Percentiles rank a stretch among this genome's conserved stretches.
These are phyloP conservation scores for Angomonas ambiguus DNA, from an alignment of 208 protist genomes.

Conservation along the genomic window DNA sequence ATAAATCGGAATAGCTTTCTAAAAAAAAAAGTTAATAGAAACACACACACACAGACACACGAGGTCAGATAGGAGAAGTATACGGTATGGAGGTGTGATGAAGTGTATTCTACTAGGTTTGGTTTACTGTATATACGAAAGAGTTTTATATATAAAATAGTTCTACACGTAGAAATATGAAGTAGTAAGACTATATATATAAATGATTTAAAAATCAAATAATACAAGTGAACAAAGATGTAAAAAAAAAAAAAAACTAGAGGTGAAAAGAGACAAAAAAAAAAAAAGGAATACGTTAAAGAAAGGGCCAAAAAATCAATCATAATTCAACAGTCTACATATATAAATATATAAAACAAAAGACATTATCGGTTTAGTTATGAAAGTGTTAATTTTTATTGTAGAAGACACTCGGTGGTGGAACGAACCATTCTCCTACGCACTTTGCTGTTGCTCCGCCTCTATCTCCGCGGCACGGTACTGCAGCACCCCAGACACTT, in stretches of 20 bases:
- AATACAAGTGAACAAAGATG: background rate
- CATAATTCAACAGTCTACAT: background rate
- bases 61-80: too few relatives aligned
- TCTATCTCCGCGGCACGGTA: constrained; percentile 34
- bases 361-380: background rate
- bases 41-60: background rate
- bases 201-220: constrained; percentile 5
- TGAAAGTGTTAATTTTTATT: too few relatives aligned
- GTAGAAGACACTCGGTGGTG: too few relatives aligned
- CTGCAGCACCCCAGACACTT: constrained; percentile 72
- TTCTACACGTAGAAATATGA: constrained; percentile 6
- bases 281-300: constrained; percentile 13
- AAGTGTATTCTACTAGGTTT: background rate
- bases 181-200: background rate
- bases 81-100: background rate
- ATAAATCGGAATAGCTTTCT: constrained; percentile 9
- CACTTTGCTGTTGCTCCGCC: constrained; percentile 45
- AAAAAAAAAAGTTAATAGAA: background rate
- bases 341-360: background rate
- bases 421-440: too few relatives aligned
- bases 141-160: background rate
- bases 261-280: constrained; percentile 4
- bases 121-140: too few relatives aligned
- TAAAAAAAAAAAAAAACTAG: constrained; percentile 9
- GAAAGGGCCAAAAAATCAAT: background rate